Percentiles rank a stretch among this genome's conserved stretches.
phyloP scores from a whole-genome alignment of 1,139 yeast species.

The Taphrina pruni region DNA sequence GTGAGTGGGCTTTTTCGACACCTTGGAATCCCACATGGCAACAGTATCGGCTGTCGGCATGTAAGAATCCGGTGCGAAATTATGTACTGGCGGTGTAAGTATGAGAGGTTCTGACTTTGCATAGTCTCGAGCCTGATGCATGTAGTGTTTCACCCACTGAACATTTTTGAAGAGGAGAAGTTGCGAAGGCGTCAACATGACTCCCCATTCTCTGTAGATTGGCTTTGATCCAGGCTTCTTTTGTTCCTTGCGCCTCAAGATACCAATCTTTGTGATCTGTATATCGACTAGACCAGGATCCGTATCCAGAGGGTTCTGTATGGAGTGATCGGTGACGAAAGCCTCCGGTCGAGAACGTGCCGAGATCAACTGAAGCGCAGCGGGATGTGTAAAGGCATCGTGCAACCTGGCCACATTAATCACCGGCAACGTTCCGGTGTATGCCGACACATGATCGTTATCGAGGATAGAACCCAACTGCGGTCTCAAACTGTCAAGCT shows the following conservation, averaged over 20 bases:
- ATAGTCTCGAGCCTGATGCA: conserved; percentile 47
- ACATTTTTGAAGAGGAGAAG: conserved; percentile 55
- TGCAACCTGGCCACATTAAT: conserved; percentile 50
- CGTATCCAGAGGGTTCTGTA: conserved; percentile 45
- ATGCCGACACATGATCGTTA: conserved; percentile 50
- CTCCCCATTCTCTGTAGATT: conserved; percentile 56
- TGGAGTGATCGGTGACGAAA: conserved; percentile 46
- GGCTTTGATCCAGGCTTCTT: conserved; percentile 51
- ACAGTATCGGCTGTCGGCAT: conserved; percentile 53
- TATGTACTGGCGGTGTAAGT: conserved; percentile 53
- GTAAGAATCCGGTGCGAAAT: conserved; percentile 53
- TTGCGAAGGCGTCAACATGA: conserved; percentile 54
- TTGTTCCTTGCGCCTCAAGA: conserved; percentile 53
- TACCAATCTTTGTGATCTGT: conserved; percentile 54
- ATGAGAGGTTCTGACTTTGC: conserved; percentile 44
- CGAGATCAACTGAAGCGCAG: conserved; percentile 52
- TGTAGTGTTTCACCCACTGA: conserved; percentile 52
- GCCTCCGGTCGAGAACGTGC: conserved; percentile 54
- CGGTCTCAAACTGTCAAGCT: conserved; percentile 52
- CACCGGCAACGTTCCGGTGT: conserved; percentile 47
- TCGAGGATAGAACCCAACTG: conserved; percentile 48
- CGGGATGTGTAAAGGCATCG: conserved; percentile 51
- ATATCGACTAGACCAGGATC: conserved; percentile 55
- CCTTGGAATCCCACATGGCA: conserved; percentile 49
- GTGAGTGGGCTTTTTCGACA: conserved; percentile 43